Conservation (phyloP, 1,284 basidiomycete species). For the Puccinia coronata region DNA sequence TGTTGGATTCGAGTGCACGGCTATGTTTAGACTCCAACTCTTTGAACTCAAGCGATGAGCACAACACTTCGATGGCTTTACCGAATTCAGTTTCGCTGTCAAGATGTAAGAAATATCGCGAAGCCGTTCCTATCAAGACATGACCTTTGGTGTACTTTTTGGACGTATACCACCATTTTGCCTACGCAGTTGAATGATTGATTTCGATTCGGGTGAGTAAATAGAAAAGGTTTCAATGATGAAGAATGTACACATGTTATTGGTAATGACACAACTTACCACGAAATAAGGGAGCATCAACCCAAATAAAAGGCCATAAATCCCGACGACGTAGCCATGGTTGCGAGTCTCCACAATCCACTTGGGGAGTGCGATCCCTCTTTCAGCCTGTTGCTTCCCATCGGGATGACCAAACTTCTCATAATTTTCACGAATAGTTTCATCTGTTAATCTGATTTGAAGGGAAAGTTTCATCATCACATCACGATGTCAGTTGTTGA, state of each 20-base stretch:
- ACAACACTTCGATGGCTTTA: constrained; percentile 74
- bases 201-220: not conserved
- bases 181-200: constrained; percentile 61
- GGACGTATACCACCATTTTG: constrained; percentile 97
- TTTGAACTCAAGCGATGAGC: constrained; percentile 73
- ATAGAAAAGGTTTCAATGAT: not conserved
- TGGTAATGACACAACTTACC: constrained; percentile 61
- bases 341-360: constrained; percentile 94
- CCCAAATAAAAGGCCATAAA: constrained; percentile 85
- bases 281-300: constrained; percentile 80
- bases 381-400: constrained; percentile 88
- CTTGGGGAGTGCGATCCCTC: constrained; percentile 91
- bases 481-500: not conserved
- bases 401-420: constrained; percentile 93
- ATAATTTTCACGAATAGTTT: constrained; percentile 86
- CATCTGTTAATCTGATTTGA: constrained; percentile 76
- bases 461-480: not conserved
- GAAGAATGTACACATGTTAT: too few species aligned
- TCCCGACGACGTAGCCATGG: constrained; percentile 82
- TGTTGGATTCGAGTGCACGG: constrained; percentile 52
- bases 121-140: constrained; percentile 77
- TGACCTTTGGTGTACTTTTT: constrained; percentile 90
- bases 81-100: constrained; percentile 76
- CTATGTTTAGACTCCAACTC: constrained; percentile 59
- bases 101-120: constrained; percentile 82